phyloP scores from a whole-genome alignment of 805 yeast genomes.

The Crinitomyces ghanaensis region DNA sequence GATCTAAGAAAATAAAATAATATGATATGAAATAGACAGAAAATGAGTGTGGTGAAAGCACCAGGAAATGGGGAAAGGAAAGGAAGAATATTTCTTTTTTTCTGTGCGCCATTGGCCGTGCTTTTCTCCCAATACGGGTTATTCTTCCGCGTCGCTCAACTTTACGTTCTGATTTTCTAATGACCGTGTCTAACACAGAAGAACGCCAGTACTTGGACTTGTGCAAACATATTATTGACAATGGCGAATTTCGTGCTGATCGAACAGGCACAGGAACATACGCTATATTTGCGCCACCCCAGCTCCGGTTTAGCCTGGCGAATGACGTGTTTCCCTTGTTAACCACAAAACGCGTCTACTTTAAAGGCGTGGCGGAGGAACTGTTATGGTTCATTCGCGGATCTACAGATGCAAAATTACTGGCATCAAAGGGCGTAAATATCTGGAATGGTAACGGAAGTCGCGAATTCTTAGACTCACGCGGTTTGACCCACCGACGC shows the following conservation, averaged over 20 bases:
- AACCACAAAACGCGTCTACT: constrained; percentile 87
- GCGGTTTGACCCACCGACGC: constrained; percentile 69
- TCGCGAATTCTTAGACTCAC: constrained; percentile 71
- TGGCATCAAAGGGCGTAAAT: constrained; percentile 77
- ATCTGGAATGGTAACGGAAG: constrained; percentile 99
- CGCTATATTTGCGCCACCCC: constrained; percentile 92
- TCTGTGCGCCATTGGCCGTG: too few relatives aligned
- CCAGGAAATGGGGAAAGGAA: too few relatives aligned
- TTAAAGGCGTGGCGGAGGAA: constrained; percentile 81
- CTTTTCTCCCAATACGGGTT: too few relatives aligned
- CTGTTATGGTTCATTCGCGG: constrained; percentile 89
- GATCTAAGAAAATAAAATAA: too few relatives aligned
- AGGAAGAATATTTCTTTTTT: too few relatives aligned
- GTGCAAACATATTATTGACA: constrained; percentile 59
- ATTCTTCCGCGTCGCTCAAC: too few relatives aligned
- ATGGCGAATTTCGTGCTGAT: constrained; percentile 89
- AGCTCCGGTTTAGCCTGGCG: constrained; percentile 66
- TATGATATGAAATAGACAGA: too few relatives aligned
- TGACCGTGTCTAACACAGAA: too few relatives aligned
- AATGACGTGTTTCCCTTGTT: constrained; percentile 73
- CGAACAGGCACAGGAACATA: constrained; percentile 96
- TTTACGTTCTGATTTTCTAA: too few relatives aligned
- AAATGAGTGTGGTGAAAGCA: too few relatives aligned
- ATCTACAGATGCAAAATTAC: constrained; percentile 71
- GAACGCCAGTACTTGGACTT: constrained; percentile 84